Percentiles rank a stretch among this genome's conserved stretches.
phyloP scores from a whole-genome alignment of 352 stramenopile genomes.

The Phytophthora kernoviae region DNA sequence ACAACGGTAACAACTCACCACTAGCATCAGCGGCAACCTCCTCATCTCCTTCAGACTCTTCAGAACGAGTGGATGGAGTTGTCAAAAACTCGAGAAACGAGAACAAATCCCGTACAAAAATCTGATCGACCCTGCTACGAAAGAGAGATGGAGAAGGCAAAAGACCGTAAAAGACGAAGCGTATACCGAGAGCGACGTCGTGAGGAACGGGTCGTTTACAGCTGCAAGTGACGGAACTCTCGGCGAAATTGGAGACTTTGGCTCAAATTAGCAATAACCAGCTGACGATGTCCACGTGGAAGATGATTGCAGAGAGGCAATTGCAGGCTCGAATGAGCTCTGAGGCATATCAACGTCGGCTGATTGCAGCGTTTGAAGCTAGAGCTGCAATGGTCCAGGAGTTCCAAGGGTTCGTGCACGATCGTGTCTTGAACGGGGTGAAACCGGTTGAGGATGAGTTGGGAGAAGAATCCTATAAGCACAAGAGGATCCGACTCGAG shows the following conservation, averaged over 20 bases:
- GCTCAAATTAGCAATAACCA: slow-evolving; percentile 2
- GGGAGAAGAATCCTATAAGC: not conserved
- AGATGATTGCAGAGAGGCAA: slow-evolving; percentile 22
- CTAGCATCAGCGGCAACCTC: not conserved
- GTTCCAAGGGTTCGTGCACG: slow-evolving; percentile 7
- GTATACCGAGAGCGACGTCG: slow-evolving; percentile 17
- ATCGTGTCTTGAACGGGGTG: not conserved
- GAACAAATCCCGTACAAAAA: slow-evolving; percentile 6
- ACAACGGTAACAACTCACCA: not conserved
- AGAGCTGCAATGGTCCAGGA: slow-evolving; percentile 15
- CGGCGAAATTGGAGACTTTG: slow-evolving; percentile 11
- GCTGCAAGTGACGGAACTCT: slow-evolving; percentile 20
- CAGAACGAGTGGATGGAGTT: not conserved
- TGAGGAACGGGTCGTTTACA: slow-evolving; percentile 17
- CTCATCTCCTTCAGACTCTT: not conserved
- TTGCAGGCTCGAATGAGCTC: slow-evolving; percentile 18
- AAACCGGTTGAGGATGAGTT: not conserved
- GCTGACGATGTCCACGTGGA: slow-evolving; percentile 15
- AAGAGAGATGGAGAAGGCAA: slow-evolving; percentile 19
- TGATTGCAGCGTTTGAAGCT: slow-evolving; percentile 10
- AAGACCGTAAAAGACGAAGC: slow-evolving; percentile 24
- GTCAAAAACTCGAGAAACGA: not conserved
- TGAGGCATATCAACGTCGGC: slow-evolving; percentile 11
- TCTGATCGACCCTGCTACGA: slow-evolving; percentile 7
- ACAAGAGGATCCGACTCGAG: slow-evolving; percentile 8